Evolutionary conservation across 1,284 basidiomycete species (phyloP).

Genomic region (Tilletia indica): DNA sequence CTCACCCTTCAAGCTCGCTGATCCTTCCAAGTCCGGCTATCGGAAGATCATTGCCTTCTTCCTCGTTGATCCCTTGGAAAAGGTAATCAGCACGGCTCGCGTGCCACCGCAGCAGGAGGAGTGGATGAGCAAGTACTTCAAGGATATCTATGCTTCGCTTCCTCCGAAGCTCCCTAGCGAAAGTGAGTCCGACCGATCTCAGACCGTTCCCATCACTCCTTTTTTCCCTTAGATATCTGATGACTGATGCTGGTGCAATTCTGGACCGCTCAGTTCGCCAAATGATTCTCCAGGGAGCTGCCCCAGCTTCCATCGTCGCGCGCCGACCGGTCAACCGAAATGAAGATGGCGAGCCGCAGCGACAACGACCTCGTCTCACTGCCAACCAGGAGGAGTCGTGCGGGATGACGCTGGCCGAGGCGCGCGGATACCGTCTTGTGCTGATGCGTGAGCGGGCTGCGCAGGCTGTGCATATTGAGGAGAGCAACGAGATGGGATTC

Average conservation of each 20-base stretch:
- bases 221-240: neutral
- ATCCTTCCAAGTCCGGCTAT: constrained; percentile 60
- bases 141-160: neutral
- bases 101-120: constrained; percentile 60
- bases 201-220: neutral
- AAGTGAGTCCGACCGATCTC: neutral
- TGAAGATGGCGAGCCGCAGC: neutral
- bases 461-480: constrained; percentile 2
- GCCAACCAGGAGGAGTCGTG: neutral
- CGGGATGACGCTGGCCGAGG: constrained; percentile 1
- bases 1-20: constrained; percentile 58
- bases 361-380: neutral
- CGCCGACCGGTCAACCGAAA: neutral
- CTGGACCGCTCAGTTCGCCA: neutral
- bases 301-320: constrained; percentile 1
- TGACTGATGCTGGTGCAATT: neutral
- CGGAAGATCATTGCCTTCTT: constrained; percentile 62
- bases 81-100: constrained; percentile 58
- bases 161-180: neutral
- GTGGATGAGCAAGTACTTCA: constrained; percentile 7
- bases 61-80: constrained; percentile 61
- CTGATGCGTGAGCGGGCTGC: constrained; percentile 12
- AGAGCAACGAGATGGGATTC: constrained; percentile 3
- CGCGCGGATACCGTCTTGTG: neutral
- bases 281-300: neutral